Evolutionary conservation across 2,329 filamentous ascomycete genomes (phyloP).

Genomic region (Penicillium polonicum): DNA sequence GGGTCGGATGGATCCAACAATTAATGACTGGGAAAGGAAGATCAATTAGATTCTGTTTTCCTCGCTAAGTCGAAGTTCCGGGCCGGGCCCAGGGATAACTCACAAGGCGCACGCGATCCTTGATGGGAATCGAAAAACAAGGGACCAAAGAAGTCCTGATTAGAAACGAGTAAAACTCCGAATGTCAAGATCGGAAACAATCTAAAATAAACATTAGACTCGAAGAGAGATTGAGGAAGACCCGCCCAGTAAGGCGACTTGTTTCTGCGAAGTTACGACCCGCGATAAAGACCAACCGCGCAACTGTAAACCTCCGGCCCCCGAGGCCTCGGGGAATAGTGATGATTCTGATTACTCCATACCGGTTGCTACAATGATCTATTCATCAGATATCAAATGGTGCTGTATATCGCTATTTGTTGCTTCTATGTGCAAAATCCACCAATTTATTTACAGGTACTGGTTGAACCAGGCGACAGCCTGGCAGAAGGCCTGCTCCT

Average conservation of each 20-base stretch:
- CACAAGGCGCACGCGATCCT: conserved; percentile 20
- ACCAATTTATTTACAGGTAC: conserved; percentile 44
- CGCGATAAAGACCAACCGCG: conserved; percentile 6
- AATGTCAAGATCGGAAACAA: not conserved
- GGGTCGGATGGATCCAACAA: not conserved
- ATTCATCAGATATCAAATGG: not conserved
- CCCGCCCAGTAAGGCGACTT: not conserved
- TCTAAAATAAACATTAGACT: not conserved
- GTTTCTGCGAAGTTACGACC: conserved; percentile 6
- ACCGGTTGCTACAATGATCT: not conserved
- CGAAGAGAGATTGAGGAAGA: not conserved
- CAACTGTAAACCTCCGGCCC: not conserved
- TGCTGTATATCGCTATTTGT: not conserved
- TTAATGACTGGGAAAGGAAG: conserved; percentile 4
- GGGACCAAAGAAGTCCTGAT: not conserved
- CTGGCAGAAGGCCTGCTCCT: conserved; percentile 78
- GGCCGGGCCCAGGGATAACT: conserved; percentile 21
- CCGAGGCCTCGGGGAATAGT: not conserved
- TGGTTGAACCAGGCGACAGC: conserved; percentile 75
- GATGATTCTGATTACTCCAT: not conserved
- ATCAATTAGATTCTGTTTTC: conserved; percentile 4
- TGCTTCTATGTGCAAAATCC: not conserved
- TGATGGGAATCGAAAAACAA: not conserved
- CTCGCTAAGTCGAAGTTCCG: not conserved
- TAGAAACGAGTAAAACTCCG: not conserved